Base-by-base conservation (phyloP, 257 asterid species). In the Petunia secreta region DNA sequence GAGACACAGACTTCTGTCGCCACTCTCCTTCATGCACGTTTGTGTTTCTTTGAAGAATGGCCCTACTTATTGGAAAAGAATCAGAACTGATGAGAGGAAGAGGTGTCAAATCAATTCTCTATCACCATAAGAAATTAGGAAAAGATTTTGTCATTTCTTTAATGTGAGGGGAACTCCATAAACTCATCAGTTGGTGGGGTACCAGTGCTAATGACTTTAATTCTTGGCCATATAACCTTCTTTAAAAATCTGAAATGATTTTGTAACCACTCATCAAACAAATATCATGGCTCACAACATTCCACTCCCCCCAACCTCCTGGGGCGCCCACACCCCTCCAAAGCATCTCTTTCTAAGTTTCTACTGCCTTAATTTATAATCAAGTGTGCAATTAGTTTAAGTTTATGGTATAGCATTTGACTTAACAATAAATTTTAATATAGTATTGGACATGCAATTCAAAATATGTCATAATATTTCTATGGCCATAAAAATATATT, bases 191-290 rank as follows among this genome's bases (percentile, higher is more conserved):
- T 39, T 53, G 54, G 74, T 53, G 84, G 84, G 84, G n/a, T 8
- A 34, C 82, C 82, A 40, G 8, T 6, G 13, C 63, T 4, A 76
- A n/a, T 59, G 57, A 15, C 84, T 81, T 81, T 84, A 81, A 81
- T 84, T 84, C 65, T 71, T 3, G 75, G 63, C 84, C 87, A 84
- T 81, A 81, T 78, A 84, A 54, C 59, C 75, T 80, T 9, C 66
- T 44, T 62, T 60, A 66, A 59, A 16, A 58, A 44, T 59, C 58
- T 65, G 77, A 54, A 77, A 36, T 80, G 80, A 77, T 82, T 60
- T 77, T 37, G 65, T 80, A 84, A 78, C 84, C 80, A 77, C 82
- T 71, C 65, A 43, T 37, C 14, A 73, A 63, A 37, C 15, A 39
- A 68, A 84, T 63, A 75, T 80, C 79, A 77, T 63, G 82, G 82